Conservation (phyloP, 768 basidiomycete species). For the Rhodotorula diobovata region DNA sequence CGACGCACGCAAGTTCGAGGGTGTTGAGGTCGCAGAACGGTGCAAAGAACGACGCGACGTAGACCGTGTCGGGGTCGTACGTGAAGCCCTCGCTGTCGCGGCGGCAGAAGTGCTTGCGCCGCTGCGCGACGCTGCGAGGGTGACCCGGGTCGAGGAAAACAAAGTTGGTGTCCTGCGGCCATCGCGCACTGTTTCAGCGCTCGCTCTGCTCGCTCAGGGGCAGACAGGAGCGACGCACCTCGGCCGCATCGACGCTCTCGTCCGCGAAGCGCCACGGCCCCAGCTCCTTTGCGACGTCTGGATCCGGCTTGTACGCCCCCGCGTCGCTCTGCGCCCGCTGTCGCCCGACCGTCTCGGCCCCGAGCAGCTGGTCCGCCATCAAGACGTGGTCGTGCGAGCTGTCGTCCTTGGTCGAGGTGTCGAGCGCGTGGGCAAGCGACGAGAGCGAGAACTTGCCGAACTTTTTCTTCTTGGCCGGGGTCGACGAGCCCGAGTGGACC, state of each 20-base stretch:
- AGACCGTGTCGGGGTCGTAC: constrained; percentile 39
- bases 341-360: not conserved
- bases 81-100: constrained; percentile 31
- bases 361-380: not conserved
- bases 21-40: constrained; percentile 32
- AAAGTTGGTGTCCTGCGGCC: constrained; percentile 39
- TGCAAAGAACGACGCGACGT: constrained; percentile 28
- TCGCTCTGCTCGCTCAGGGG: too few relatives aligned
- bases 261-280: constrained; percentile 28
- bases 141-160: constrained; percentile 39
- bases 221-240: not conserved
- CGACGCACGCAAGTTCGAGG: constrained; percentile 9
- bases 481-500: too few relatives aligned
- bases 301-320: constrained; percentile 2
- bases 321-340: not conserved
- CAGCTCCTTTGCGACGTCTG: not conserved
- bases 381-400: constrained; percentile 4
- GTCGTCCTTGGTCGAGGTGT: not conserved
- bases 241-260: constrained; percentile 15
- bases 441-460: constrained; percentile 18
- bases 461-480: constrained; percentile 15
- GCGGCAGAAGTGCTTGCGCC: constrained; percentile 40
- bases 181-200: not conserved
- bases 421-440: constrained; percentile 8
- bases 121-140: constrained; percentile 29